A percentile compares a stretch with the other conserved stretches of the same genome.
Evolutionary conservation across 805 yeast species (phyloP).

Genomic region (Myxozyma kluyveri): DNA sequence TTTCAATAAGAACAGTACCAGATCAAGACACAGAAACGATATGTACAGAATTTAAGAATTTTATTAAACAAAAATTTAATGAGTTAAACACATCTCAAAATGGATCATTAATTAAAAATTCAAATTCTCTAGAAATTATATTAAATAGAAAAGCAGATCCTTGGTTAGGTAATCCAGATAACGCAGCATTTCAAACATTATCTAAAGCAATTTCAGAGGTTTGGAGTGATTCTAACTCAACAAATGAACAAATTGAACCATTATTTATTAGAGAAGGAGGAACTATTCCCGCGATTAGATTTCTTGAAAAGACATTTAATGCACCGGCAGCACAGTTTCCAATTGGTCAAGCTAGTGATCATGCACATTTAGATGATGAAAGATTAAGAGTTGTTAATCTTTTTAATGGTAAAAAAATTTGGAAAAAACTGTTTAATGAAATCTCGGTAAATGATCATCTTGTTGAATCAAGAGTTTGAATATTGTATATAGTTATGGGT

Average conservation of each 20-base stretch:
- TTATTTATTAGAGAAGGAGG: slow-evolving; percentile 94
- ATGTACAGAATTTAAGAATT: slow-evolving; percentile 49
- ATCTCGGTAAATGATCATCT: too few relatives aligned
- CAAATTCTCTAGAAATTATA: too few relatives aligned
- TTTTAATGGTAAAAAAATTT: slow-evolving; percentile 65
- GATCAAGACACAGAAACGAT: slow-evolving; percentile 68
- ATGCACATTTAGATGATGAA: slow-evolving; percentile 90
- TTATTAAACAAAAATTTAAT: slow-evolving; percentile 50
- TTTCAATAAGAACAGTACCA: slow-evolving; percentile 87
- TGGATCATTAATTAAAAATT: slow-evolving; percentile 53
- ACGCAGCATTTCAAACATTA: slow-evolving; percentile 67
- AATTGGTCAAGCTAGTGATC: slow-evolving; percentile 92
- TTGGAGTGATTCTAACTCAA: slow-evolving; percentile 69
- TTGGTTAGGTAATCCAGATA: slow-evolving; percentile 87
- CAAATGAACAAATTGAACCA: slow-evolving; percentile 43
- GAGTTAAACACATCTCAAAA: slow-evolving; percentile 60
- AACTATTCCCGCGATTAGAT: slow-evolving; percentile 85
- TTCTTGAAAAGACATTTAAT: slow-evolving; percentile 71
- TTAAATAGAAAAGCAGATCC: slow-evolving; percentile 88
- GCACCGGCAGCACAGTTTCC: slow-evolving; percentile 96
- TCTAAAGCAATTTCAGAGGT: slow-evolving; percentile 58
- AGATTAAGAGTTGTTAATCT: slow-evolving; percentile 74
- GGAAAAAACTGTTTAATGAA: slow-evolving; percentile 25
- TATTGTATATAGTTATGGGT: too few relatives aligned
- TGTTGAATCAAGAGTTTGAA: background rate